Evolutionary conservation across 257 asterid genomes (phyloP), one percentile per base, ranked within the genome.

Genomic region (Capsicum pubescens): DNA sequence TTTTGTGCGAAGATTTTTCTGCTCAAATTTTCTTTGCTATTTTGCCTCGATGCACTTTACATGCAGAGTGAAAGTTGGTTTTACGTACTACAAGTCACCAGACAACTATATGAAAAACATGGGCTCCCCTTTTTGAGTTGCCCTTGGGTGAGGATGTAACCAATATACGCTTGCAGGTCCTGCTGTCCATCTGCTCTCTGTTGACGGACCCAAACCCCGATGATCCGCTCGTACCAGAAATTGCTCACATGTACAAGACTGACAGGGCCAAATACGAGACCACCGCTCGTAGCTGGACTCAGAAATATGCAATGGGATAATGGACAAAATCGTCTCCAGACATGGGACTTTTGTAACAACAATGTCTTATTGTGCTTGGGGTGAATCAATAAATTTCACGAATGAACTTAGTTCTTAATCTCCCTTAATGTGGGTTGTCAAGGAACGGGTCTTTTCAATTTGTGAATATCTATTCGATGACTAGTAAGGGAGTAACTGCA

Each of bases 231-330:
- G 95, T 94, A 58, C 98, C 98, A 12, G 98, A 94, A 78, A 94
- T 94, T 52, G 98, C 97, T 72, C 98, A 94, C 77, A 94, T 94
- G 98, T 94, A 91, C 87, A 94, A 94, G 90, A 91, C 94, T 7
- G 97, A 92, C 86, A 87, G 94, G 84, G 70, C 94, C 81, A 92
- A 92, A 83, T 94, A 94, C 11, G 98, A 94, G 93, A 63, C 93
- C 64, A 91, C 95, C 48, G 98, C 98, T 3, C 97, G 97, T 82
- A 93, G 97, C 93, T 93, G 98, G 98, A 90, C 97, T 19, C 98
- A 93, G 92, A 93, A 94, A 81, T 94, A 92, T 55, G 92, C 98
- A 44, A 94, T 94, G 98, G 97, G 98, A 85, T 93, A 87, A 88
- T 66, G 71, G 2, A 12, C 14, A 21, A 39, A 68, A 82, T 66